Evolutionary conservation across 2,329 filamentous ascomycete species (phyloP).

Genomic region (Epichloe bromicola): DNA sequence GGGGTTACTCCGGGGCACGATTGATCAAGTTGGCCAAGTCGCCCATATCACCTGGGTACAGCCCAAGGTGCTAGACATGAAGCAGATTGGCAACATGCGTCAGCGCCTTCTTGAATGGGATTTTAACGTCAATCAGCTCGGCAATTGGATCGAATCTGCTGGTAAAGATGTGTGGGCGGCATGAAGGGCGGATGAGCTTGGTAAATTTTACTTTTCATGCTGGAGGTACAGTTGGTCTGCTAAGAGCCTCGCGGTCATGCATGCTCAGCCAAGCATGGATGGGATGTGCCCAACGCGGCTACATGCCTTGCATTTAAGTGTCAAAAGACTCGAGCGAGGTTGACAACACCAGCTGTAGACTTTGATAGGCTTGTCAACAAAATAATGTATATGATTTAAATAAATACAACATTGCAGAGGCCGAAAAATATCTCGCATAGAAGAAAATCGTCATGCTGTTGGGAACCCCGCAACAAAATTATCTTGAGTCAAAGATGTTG

Average conservation of each 20-base stretch:
- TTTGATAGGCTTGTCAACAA: background rate
- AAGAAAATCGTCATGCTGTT: background rate
- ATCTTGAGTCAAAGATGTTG: slow-evolving; percentile 32
- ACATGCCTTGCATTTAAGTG: background rate
- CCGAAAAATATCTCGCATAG: background rate
- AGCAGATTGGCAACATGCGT: slow-evolving; percentile 89
- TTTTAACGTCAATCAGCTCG: slow-evolving; percentile 85
- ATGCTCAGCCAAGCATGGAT: background rate
- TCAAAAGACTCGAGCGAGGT: background rate
- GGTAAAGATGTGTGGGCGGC: slow-evolving; percentile 95
- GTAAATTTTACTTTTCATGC: background rate
- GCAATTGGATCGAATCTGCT: slow-evolving; percentile 90
- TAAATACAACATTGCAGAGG: background rate
- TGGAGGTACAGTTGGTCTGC: background rate
- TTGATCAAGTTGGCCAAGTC: slow-evolving; percentile 90
- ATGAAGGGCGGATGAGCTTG: slow-evolving; percentile 24
- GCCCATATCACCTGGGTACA: slow-evolving; percentile 98
- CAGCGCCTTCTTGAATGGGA: slow-evolving; percentile 86
- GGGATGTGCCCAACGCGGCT: background rate
- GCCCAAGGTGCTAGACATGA: slow-evolving; percentile 92
- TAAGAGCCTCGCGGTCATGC: background rate
- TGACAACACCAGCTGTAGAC: background rate
- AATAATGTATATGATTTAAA: background rate
- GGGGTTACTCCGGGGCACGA: slow-evolving; percentile 77
- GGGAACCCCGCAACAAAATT: background rate